Base-by-base conservation (phyloP, 2,329 filamentous ascomycete species). In the Verticillium albo-atrum region DNA sequence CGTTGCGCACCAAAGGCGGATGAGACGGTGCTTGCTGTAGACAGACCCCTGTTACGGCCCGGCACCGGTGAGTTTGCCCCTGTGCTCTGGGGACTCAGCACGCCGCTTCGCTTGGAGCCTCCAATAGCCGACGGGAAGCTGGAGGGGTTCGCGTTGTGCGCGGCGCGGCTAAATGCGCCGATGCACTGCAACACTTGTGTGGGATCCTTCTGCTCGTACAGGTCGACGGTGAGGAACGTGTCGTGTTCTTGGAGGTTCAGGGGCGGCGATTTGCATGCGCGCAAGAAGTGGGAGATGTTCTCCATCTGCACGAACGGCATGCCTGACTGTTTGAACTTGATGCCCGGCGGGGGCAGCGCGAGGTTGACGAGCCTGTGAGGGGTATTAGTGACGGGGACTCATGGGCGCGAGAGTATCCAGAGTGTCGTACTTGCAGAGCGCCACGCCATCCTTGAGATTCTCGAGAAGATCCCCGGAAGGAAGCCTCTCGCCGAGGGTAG, bases 221-320 rank as follows among this genome's bases (percentile, higher is more conserved):
- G 82, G 76, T 99, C 95, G 72, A 99, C 94, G 5, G 95, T 99
- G 62, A 98, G 86, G 77, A 99, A 99, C 66, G 93, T 88, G 75
- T 99, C 95, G 78, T 99, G 95, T 53, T 93, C 88, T 60, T 91
- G 92, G 61, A 99, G 86, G 74, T 88, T 93, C 57, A 99, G 80
- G 0, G 95, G 95, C 27, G 90, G 86, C 56, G 85, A 80, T 75
- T 97, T 91, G 79, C 93, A 96, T 61, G 92, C 92, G 69, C 86
- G 87, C 58, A 99, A 86, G 76, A 97, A 99, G 71, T 96, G 91
- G 4, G 93, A 96, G 70, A 99, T 97, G 73, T 99, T 99, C 75
- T 99, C 95, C 93, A 98, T 98, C 75, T 99, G 95, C 47, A 98
- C 94, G 72, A 99, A 99, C 0, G 95, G 95, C 94, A 98, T 98